These are phyloP conservation scores for Gossypium trilobum DNA, from an alignment of 441 rosid genomes.

Conservation along the genomic window DNA sequence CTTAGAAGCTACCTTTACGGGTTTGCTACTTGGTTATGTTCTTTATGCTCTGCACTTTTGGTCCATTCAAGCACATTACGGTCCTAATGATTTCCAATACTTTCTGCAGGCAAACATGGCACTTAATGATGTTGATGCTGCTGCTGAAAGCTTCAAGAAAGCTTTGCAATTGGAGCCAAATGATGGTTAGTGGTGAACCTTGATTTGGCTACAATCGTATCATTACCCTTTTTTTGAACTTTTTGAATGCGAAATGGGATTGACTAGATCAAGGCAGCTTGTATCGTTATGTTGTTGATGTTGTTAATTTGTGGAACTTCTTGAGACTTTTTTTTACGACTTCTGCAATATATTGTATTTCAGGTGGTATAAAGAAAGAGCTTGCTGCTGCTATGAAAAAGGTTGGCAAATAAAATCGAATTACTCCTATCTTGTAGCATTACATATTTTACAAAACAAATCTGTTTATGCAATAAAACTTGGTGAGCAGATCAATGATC, in stretches of 20 bases:
- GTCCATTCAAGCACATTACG: neutral
- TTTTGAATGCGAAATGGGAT: neutral
- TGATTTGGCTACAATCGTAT: neutral
- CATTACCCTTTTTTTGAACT: neutral
- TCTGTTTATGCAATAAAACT: slow-evolving; percentile 4
- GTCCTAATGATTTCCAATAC: neutral
- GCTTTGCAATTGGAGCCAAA: slow-evolving; percentile 84
- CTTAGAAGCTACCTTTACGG: neutral
- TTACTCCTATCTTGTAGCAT: neutral
- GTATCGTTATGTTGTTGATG: no score
- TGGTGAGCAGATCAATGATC: slow-evolving; percentile 42
- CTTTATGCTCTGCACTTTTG: neutral
- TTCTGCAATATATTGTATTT: slow-evolving; percentile 17
- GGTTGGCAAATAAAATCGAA: slow-evolving; percentile 33
- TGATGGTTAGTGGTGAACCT: slow-evolving; percentile 45
- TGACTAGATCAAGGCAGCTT: neutral
- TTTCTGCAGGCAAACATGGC: slow-evolving; percentile 65
- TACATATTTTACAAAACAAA: neutral
- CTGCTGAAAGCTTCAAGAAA: slow-evolving; percentile 82
- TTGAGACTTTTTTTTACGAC: slow-evolving; percentile 4
- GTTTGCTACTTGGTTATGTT: neutral
- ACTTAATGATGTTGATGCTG: slow-evolving; percentile 77
- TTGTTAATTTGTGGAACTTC: neutral
- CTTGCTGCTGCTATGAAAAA: slow-evolving; percentile 69
- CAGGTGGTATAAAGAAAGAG: slow-evolving; percentile 77